phyloP scores from a whole-genome alignment of 257 asterid genomes.

The Solanum clarkiae region DNA sequence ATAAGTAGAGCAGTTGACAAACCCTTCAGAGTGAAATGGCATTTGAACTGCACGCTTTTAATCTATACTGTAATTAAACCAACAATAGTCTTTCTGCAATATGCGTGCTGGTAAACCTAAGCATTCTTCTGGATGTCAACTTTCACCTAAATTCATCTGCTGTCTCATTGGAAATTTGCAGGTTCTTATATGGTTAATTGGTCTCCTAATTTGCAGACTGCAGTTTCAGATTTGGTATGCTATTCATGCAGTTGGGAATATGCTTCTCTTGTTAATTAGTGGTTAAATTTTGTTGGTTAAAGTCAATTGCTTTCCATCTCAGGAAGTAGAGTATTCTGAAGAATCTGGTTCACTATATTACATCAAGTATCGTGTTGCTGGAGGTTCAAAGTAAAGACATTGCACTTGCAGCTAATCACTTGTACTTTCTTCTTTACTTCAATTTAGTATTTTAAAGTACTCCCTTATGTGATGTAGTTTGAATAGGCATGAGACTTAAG shows the following conservation, averaged over 20 bases:
- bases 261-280: background rate
- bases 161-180: conserved; percentile 16
- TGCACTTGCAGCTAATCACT: background rate
- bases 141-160: background rate
- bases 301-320: background rate
- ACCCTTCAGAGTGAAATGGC: background rate
- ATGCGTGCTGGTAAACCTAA: background rate
- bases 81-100: background rate
- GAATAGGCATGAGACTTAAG: background rate
- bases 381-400: conserved; percentile 69
- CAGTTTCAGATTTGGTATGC: conserved; percentile 88
- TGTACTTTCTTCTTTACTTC: background rate
- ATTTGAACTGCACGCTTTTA: background rate
- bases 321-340: conserved; percentile 98
- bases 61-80: background rate
- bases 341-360: conserved; percentile 86
- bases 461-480: background rate
- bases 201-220: conserved; percentile 98
- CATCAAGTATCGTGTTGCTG: conserved; percentile 98
- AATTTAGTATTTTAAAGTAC: background rate
- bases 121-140: background rate
- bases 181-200: conserved; percentile 99
- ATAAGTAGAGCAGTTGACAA: background rate
- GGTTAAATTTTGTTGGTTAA: background rate
- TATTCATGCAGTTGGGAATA: background rate